Conservation (phyloP, 768 basidiomycete species). For the Kwoniella sp. region DNA sequence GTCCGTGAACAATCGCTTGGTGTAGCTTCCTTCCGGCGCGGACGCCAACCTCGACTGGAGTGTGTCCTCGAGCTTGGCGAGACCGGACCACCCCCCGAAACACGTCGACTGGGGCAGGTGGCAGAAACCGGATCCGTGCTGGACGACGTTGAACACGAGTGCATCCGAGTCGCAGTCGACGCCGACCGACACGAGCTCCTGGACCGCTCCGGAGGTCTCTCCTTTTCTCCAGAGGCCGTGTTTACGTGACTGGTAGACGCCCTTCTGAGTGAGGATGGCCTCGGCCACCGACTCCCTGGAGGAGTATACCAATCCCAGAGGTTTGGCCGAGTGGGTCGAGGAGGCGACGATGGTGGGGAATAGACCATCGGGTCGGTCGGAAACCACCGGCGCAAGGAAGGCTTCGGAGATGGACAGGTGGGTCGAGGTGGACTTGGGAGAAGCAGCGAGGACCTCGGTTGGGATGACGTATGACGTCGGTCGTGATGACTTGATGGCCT, state of each 20-base stretch:
- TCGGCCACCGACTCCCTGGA: conserved; percentile 78
- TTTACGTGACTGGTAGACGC: conserved; percentile 92
- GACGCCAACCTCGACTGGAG: conserved; percentile 65
- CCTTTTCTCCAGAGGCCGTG: conserved; percentile 97
- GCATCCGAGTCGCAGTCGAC: conserved; percentile 90
- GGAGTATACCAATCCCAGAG: conserved; percentile 91
- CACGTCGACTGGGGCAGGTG: conserved; percentile 83
- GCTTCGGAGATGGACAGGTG: conserved; percentile 74
- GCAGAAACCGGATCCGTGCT: conserved; percentile 85
- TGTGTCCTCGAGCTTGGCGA: conserved; percentile 74
- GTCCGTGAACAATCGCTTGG: conserved; percentile 77
- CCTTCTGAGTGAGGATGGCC: conserved; percentile 79
- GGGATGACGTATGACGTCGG: conserved; percentile 67
- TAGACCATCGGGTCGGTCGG: conserved; percentile 85
- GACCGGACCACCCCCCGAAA: conserved; percentile 75
- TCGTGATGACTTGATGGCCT: conserved; percentile 57
- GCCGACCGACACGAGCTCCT: conserved; percentile 75
- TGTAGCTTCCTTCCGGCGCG: conserved; percentile 90
- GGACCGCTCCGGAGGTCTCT: conserved; percentile 89
- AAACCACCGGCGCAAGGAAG: conserved; percentile 73
- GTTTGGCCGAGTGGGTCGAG: conserved; percentile 41
- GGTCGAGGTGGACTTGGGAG: conserved; percentile 56
- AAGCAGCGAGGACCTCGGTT: conserved; percentile 62
- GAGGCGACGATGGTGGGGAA: conserved; percentile 89
- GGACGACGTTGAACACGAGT: conserved; percentile 82